Conservation (phyloP, 192 early-diverging fungal species). For the Coemansia sp. region DNA sequence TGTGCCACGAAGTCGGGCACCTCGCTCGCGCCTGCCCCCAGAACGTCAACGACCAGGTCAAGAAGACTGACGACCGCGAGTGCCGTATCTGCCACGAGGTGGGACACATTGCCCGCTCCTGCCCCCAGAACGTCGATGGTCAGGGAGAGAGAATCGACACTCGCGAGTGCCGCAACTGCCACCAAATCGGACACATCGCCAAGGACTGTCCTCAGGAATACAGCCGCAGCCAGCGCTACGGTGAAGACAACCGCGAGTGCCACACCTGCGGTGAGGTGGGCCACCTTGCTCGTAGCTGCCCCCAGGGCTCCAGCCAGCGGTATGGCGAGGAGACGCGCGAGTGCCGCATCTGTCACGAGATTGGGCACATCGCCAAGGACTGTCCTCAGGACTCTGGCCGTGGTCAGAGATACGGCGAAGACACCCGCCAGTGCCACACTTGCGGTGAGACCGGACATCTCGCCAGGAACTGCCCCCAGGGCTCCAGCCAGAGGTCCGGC, state of each 20-base stretch:
- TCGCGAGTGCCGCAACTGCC: slow-evolving; percentile 56
- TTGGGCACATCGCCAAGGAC: slow-evolving; percentile 49
- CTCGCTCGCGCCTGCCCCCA: slow-evolving; percentile 35
- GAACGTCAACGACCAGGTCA: neutral
- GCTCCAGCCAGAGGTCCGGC: slow-evolving; percentile 2
- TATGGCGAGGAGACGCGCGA: slow-evolving; percentile 12
- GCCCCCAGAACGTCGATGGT: slow-evolving; percentile 15
- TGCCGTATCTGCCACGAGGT: slow-evolving; percentile 55
- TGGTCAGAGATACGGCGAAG: neutral
- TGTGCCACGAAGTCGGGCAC: slow-evolving; percentile 55
- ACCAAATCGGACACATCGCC: slow-evolving; percentile 38
- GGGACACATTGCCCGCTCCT: slow-evolving; percentile 48
- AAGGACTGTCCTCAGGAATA: slow-evolving; percentile 26
- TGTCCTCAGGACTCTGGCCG: slow-evolving; percentile 23
- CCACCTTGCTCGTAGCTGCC: slow-evolving; percentile 51
- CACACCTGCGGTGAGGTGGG: slow-evolving; percentile 53
- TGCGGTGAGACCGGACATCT: slow-evolving; percentile 52
- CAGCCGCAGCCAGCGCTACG: neutral
- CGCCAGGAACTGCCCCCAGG: slow-evolving; percentile 32
- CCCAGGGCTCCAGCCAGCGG: neutral
- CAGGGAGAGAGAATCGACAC: slow-evolving; percentile 10
- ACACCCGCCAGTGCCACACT: slow-evolving; percentile 24
- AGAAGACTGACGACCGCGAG: neutral
- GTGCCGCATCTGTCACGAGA: slow-evolving; percentile 53
- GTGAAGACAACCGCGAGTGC: slow-evolving; percentile 35